Conservation (phyloP, 176 grass and related monocot species). For the Cymbopogon citratus region DNA sequence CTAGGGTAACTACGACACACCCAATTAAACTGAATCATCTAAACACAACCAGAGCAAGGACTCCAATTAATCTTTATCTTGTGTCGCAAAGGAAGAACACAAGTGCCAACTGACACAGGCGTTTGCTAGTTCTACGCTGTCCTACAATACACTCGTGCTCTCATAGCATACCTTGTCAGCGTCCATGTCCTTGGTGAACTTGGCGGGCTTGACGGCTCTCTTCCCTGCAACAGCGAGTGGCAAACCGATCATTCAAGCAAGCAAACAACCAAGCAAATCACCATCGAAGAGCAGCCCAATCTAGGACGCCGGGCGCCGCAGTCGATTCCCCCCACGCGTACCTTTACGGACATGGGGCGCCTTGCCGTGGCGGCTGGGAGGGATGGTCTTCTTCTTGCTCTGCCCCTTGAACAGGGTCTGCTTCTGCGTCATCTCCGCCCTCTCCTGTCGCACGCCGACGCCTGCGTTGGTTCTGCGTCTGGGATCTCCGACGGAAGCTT, state of each 20-base stretch:
- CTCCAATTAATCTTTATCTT: not conserved
- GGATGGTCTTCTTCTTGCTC: slow-evolving; percentile 68
- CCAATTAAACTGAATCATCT: not conserved
- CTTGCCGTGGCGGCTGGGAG: slow-evolving; percentile 88
- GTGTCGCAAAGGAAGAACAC: not conserved
- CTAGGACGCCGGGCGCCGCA: not conserved
- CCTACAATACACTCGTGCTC: not conserved
- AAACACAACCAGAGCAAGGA: not conserved
- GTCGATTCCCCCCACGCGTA: not conserved
- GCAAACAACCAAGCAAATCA: not conserved
- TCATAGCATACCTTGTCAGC: slow-evolving; percentile 43
- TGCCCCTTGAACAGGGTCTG: slow-evolving; percentile 78
- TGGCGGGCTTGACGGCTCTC: slow-evolving; percentile 57
- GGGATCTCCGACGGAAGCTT: not conserved
- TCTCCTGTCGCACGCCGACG: not conserved
- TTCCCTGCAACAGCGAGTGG: slow-evolving; percentile 47
- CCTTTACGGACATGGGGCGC: slow-evolving; percentile 65
- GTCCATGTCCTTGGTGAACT: slow-evolving; percentile 65
- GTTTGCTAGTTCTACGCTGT: not conserved
- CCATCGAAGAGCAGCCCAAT: not conserved
- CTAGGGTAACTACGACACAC: not conserved
- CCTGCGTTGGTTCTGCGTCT: not conserved
- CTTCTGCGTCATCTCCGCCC: slow-evolving; percentile 82
- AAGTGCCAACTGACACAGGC: not conserved
- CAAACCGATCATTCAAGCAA: not conserved